Evolutionary conservation across 2,329 filamentous ascomycete genomes (phyloP), one percentile per base, ranked within the genome.

Genomic region (Aspergillus unguis): DNA sequence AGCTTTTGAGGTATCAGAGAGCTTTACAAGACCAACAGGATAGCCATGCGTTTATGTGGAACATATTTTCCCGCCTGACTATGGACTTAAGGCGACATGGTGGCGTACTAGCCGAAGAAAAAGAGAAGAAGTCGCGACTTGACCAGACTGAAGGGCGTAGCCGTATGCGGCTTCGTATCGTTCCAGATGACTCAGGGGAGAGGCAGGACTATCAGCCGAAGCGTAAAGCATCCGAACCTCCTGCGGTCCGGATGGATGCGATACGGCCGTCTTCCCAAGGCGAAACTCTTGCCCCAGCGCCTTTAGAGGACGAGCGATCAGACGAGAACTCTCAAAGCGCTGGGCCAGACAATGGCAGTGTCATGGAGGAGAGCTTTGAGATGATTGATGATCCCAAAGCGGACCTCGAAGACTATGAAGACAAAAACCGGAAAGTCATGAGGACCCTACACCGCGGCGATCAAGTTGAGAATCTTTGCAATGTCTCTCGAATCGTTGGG

Each of bases 401-500:
- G 52, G 84, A 87, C 37, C 83, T 89, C 27, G 90, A 94, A 60
- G 86, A 85, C 1, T 95, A 95, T 57, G 95, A 99, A 71, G 95
- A 99, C 71, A 97, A 96, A 76, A 97, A 99, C 65, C 84, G 95
- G 41, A 96, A 96, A 71, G 92, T 99, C 41, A 95, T 97, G 90
- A 84, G 94, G 47, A 92, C 90, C 58, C 79, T 99, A 8, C 87
- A 96, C 62, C 87, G 88, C 9, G 91, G 92, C 4, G 94, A 99
- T 64, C 84, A 92, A 51, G 92, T 99, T 2, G 90, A 96, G 68
- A 88, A 90, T 52, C 90, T 96, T 1, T 95, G 90, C 77, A 99
- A 99, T 62, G 86, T 97, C 45, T 97, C 94, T 11, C 86, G 94
- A 8, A 92, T 99, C 50, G 86, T 96, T 31, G 94, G 94, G 7